Evolutionary conservation across 2,329 filamentous ascomycete species (phyloP).

Genomic region (Ophiognomonia clavigignenti-juglandacearum): DNA sequence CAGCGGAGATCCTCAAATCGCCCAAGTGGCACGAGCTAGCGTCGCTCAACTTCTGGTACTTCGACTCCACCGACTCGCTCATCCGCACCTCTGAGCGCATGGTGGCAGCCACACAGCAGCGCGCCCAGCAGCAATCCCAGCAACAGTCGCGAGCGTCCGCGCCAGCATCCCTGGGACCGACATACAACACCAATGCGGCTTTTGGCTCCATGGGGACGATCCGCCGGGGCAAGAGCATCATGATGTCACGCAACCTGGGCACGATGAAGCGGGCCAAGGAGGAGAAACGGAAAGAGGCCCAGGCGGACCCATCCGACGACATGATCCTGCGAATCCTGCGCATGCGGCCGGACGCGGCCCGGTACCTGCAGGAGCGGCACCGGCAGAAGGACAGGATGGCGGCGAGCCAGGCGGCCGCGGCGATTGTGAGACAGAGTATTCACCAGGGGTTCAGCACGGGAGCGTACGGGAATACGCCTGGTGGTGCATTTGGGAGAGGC

Average conservation of each 20-base stretch:
- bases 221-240: slow-evolving; percentile 70
- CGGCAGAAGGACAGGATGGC: slow-evolving; percentile 91
- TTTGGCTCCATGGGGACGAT: slow-evolving; percentile 68
- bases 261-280: slow-evolving; percentile 96
- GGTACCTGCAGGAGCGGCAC: slow-evolving; percentile 84
- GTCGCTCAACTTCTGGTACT: slow-evolving; percentile 98
- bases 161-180: slow-evolving; percentile 36
- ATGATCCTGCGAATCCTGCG: slow-evolving; percentile 94
- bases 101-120: slow-evolving; percentile 78
- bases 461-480: slow-evolving; percentile 34
- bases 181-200: slow-evolving; percentile 43
- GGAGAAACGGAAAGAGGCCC: slow-evolving; percentile 90
- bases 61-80: slow-evolving; percentile 83
- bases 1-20: slow-evolving; percentile 86
- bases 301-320: slow-evolving; percentile 94
- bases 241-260: slow-evolving; percentile 89
- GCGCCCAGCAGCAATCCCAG: slow-evolving; percentile 64
- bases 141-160: slow-evolving; percentile 27
- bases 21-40: slow-evolving; percentile 98
- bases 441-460: slow-evolving; percentile 48
- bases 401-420: slow-evolving; percentile 82
- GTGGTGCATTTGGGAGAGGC: slow-evolving; percentile 34
- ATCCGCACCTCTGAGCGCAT: slow-evolving; percentile 96
- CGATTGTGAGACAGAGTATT: slow-evolving; percentile 92
- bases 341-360: slow-evolving; percentile 86